Conservation (phyloP, 2,329 filamentous ascomycete genomes). For the Salinomyces thailandicus region DNA sequence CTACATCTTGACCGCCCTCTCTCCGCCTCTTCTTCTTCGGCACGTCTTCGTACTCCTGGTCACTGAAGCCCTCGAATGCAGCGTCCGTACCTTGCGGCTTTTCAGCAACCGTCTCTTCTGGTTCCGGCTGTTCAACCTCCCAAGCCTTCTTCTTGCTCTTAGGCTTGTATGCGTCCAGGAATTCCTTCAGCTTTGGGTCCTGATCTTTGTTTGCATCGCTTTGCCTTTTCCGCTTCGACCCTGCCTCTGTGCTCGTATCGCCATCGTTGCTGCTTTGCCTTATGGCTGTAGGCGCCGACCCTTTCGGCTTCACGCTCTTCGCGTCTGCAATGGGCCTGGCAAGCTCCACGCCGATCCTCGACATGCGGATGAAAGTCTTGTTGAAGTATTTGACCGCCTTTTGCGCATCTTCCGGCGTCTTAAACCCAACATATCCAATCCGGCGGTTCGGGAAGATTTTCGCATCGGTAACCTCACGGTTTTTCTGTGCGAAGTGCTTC, state of each 20-base stretch:
- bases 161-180: conserved; percentile 67
- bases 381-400: conserved; percentile 92
- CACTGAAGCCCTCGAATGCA: conserved; percentile 46
- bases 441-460: conserved; percentile 82
- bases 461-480: conserved; percentile 73
- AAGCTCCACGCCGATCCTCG: conserved; percentile 79
- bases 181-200: conserved; percentile 78
- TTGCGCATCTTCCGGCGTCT: conserved; percentile 65
- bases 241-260: conserved; percentile 36
- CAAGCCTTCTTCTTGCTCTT: conserved; percentile 40
- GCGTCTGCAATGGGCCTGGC: conserved; percentile 59
- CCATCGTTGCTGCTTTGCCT: conserved; percentile 5
- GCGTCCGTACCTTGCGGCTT: conserved; percentile 8
- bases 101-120: background rate
- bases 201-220: conserved; percentile 35
- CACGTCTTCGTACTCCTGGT: conserved; percentile 58
- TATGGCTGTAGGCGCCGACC: conserved; percentile 10
- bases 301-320: conserved; percentile 2
- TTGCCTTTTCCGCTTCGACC: conserved; percentile 54
- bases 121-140: conserved; percentile 41
- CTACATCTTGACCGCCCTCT: background rate
- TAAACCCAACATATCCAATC: conserved; percentile 94
- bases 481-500: conserved; percentile 65
- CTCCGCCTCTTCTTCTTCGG: conserved; percentile 35
- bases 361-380: conserved; percentile 90